Conservation (phyloP, 306 rosid species). For the Ormosia emarginata region DNA sequence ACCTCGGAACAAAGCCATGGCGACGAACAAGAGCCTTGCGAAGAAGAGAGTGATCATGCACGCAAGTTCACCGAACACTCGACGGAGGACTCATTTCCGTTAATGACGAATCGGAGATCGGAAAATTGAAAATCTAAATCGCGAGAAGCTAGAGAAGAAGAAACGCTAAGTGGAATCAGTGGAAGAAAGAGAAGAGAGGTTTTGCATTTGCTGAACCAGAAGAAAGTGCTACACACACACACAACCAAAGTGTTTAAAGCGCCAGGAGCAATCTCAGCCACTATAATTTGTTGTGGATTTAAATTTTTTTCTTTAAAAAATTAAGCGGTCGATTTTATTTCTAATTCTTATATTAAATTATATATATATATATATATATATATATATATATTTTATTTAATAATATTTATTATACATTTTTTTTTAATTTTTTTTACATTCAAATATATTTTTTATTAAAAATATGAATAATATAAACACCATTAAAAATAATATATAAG, state of each 20-base stretch:
- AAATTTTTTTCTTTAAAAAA: constrained; percentile 8
- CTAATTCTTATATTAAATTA: too few species aligned
- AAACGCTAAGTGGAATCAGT: neutral
- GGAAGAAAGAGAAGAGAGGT: neutral
- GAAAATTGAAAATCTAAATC: neutral
- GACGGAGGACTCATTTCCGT: constrained; percentile 42
- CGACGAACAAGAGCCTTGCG: neutral
- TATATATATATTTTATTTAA: too few species aligned
- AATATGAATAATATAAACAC: too few species aligned
- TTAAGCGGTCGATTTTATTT: constrained; percentile 24
- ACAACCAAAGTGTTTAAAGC: constrained; percentile 1
- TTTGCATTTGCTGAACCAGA: neutral
- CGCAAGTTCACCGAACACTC: constrained; percentile 27
- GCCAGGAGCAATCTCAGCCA: constrained; percentile 82
- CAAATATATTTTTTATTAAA: too few species aligned
- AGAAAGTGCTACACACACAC: neutral
- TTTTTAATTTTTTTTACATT: too few species aligned
- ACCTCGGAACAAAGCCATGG: constrained; percentile 51
- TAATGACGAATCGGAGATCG: constrained; percentile 31
- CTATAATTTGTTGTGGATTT: constrained; percentile 57
- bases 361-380: too few species aligned
- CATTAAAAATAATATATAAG: too few species aligned
- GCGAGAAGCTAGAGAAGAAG: neutral
- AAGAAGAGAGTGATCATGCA: constrained; percentile 25
- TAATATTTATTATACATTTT: too few species aligned